Evolutionary conservation across 78 protist species (phyloP).

Genomic region (Chrysochromulina parva): DNA sequence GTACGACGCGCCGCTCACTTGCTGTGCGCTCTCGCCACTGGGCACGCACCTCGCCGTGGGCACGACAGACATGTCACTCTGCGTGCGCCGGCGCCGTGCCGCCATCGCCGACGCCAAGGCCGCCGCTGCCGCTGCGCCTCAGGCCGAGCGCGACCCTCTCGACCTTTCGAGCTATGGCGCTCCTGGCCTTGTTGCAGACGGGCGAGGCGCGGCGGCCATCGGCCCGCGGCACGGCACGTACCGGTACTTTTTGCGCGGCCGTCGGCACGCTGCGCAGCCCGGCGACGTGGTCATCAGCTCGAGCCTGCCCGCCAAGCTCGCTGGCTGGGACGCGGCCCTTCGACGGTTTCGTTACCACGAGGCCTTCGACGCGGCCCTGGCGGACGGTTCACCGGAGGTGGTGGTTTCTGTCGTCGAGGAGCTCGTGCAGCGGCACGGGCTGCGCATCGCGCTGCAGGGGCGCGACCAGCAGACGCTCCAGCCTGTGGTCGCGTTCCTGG

Average conservation of each 20-base stretch:
- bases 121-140: background rate
- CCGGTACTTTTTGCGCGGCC: constrained; percentile 3
- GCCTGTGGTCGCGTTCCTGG: constrained; percentile 51
- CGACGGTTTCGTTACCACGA: constrained; percentile 39
- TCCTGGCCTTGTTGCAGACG: background rate
- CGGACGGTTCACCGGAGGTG: background rate
- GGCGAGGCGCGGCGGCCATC: background rate
- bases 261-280: background rate
- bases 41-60: constrained; percentile 40
- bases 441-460: constrained; percentile 29
- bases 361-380: constrained; percentile 58
- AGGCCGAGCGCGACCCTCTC: no score
- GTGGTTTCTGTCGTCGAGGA: constrained; percentile 39
- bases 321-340: constrained; percentile 25
- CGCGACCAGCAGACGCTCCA: constrained; percentile 43
- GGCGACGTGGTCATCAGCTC: constrained; percentile 3
- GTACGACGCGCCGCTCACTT: constrained; percentile 44
- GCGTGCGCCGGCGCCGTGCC: background rate
- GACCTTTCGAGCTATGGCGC: no score
- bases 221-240: background rate
- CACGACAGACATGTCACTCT: background rate
- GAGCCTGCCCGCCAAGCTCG: background rate
- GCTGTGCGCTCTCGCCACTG: constrained; percentile 38
- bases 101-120: background rate
- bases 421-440: constrained; percentile 42